Evolutionary conservation across 495 filamentous ascomycete genomes (phyloP).

Genomic region (Podospora fimiseda): DNA sequence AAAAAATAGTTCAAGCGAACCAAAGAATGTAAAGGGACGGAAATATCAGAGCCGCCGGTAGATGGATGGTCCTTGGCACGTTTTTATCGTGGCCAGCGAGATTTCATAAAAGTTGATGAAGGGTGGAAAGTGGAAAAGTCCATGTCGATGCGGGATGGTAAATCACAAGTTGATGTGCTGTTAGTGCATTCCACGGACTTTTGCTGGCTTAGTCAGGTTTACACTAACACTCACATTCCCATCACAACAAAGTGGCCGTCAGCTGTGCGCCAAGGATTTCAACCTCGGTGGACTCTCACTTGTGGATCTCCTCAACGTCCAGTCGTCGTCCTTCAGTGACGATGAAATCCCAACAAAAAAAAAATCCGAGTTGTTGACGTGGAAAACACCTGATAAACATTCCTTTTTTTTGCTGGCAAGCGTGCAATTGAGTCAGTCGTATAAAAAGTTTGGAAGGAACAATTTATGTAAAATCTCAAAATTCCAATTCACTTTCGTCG

Average conservation of each 20-base stretch:
- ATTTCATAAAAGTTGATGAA: neutral
- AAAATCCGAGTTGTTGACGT: neutral
- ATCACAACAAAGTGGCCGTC: too few species aligned
- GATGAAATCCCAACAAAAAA: constrained; percentile 12
- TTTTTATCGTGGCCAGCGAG: neutral
- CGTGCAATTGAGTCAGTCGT: too few species aligned
- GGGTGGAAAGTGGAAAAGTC: neutral
- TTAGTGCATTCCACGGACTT: neutral
- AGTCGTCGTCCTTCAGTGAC: neutral
- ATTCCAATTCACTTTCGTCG: too few species aligned
- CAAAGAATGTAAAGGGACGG: neutral
- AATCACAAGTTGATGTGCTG: neutral
- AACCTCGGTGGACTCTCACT: neutral
- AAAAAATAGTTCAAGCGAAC: neutral
- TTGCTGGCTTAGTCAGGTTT: too few species aligned
- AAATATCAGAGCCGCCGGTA: neutral
- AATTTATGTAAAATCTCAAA: too few species aligned
- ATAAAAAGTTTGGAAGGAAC: too few species aligned
- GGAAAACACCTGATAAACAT: neutral
- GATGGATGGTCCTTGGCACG: neutral
- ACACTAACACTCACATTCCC: neutral
- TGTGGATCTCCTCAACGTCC: neutral
- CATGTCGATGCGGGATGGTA: neutral
- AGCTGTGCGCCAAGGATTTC: neutral
- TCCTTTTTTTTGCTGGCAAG: too few species aligned